A percentile compares a stretch with the other conserved stretches of the same genome.
phyloP scores from a whole-genome alignment of 805 yeast species.

The Jamesozyma piceae region DNA sequence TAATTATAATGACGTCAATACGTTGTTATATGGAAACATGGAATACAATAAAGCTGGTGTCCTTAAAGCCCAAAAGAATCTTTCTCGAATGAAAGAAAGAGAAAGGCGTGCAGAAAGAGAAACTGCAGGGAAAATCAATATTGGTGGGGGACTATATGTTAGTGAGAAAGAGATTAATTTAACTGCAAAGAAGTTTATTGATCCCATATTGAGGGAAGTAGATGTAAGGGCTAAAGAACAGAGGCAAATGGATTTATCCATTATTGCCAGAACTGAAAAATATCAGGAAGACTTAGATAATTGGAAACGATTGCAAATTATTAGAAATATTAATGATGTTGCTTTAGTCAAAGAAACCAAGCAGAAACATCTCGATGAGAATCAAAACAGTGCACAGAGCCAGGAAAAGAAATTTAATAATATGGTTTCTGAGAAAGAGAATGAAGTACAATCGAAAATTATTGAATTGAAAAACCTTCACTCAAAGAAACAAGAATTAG shows the following conservation, averaged over 20 bases:
- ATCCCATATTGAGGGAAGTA: slow-evolving; percentile 74
- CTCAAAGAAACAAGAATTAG: slow-evolving; percentile 20
- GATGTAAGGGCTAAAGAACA: slow-evolving; percentile 60
- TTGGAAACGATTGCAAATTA: slow-evolving; percentile 33
- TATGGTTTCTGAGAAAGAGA: slow-evolving; percentile 28
- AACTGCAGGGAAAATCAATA: slow-evolving; percentile 44
- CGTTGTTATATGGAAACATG: slow-evolving; percentile 31
- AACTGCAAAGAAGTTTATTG: slow-evolving; percentile 70
- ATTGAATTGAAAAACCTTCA: slow-evolving; percentile 30
- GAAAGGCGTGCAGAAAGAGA: slow-evolving; percentile 21
- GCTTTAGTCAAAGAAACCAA: slow-evolving; percentile 32
- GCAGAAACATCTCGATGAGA: slow-evolving; percentile 22
- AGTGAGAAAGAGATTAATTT: slow-evolving; percentile 65
- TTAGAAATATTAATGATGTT: slow-evolving; percentile 33
- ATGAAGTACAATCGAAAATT: slow-evolving; percentile 29
- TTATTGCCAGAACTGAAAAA: slow-evolving; percentile 30
- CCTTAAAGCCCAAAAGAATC: slow-evolving; percentile 62
- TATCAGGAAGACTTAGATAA: slow-evolving; percentile 34
- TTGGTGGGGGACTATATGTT: slow-evolving; percentile 85
- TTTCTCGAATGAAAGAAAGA: slow-evolving; percentile 39
- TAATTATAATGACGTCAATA: neutral
- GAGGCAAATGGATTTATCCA: slow-evolving; percentile 46
- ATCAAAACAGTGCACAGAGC: slow-evolving; percentile 28
- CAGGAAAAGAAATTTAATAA: slow-evolving; percentile 10
- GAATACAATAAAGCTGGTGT: slow-evolving; percentile 64